These are phyloP conservation scores for Triticum turgidum DNA, from an alignment of 176 grass and related monocot species.

Conservation along the genomic window DNA sequence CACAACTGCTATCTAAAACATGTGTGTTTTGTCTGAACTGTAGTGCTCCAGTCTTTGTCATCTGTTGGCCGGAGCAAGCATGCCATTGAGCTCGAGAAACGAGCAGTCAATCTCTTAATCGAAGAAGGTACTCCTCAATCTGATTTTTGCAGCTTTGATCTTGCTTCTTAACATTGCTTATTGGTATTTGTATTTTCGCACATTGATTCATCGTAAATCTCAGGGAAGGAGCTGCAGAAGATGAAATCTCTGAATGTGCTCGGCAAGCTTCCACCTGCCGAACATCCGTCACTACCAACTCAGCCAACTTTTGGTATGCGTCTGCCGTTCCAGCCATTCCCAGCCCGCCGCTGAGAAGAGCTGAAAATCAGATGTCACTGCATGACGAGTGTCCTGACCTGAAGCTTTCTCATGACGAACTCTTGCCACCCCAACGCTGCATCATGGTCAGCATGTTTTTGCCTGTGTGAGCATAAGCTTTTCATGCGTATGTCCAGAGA, in stretches of 20 bases:
- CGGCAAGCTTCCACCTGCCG: slow-evolving; percentile 39
- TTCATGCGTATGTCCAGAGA: neutral
- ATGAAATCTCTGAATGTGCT: slow-evolving; percentile 91
- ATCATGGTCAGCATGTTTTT: slow-evolving; percentile 1
- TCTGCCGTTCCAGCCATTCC: slow-evolving; percentile 24
- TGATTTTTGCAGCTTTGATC: slow-evolving; percentile 18
- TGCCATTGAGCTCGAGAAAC: slow-evolving; percentile 86
- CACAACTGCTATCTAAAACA: neutral
- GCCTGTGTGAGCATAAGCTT: slow-evolving; percentile 1
- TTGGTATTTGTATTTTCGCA: neutral
- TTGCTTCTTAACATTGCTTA: neutral
- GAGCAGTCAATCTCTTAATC: slow-evolving; percentile 79
- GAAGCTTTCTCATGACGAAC: neutral
- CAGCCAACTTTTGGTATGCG: slow-evolving; percentile 39
- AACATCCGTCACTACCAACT: slow-evolving; percentile 25
- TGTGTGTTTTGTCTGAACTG: slow-evolving; percentile 21
- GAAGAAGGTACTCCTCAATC: slow-evolving; percentile 77
- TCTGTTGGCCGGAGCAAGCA: slow-evolving; percentile 69
- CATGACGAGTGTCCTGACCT: neutral
- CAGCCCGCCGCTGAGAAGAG: slow-evolving; percentile 34
- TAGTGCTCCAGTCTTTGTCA: slow-evolving; percentile 80
- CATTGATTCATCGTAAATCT: neutral
- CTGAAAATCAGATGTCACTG: neutral
- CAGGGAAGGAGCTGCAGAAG: slow-evolving; percentile 88
- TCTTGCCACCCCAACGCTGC: slow-evolving; percentile 8